Base-by-base conservation (phyloP, 495 filamentous ascomycete species). In the Usnea hakonensis region DNA sequence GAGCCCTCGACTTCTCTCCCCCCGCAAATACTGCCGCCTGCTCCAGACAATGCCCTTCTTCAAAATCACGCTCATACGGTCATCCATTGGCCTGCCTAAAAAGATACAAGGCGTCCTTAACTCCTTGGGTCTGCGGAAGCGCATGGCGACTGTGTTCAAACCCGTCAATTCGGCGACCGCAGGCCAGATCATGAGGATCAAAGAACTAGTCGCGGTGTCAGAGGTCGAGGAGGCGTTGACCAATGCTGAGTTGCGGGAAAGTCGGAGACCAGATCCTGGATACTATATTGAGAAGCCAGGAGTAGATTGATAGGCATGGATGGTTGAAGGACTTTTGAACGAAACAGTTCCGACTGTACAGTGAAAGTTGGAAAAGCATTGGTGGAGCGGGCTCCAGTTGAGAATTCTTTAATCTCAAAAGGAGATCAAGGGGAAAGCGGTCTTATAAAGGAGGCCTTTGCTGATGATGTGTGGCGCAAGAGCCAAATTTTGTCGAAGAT, bases 111-210 rank as follows among this genome's bases (percentile, higher is more conserved):
- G 88, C 67, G 90, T 95, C 57, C 88, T 99, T 55, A 82, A 85
- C 68, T 89, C 95, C 10, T 86, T 99, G 37, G 95, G 95, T 32
- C 83, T 99, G 43, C 89, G 87, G 61, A 90, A 90, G 72, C 88
- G 94, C 67, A 87, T 88, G 81, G 83, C 81, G 64, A 93, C 89
- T 62, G 95, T 97, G 67, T 99, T 95, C 81, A 87, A 96, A 71
- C 87, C 89, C 37, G 94, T 96, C 60, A 83, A 84, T 33, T 81
- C 84, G 21, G 85, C 91, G 64, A 82, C 89, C 59, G 95, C 95
- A 5, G 95, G 95, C 74, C 91, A 95, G 77, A 94, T 99, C 74
- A 89, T 97, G 84, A 90, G 89, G 73, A 91, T 99, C 55, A 99
- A 99, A 75, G 95, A 99, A 74, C 79, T 99, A 61, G 88, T 99